A percentile compares a stretch with the other conserved stretches of the same genome.
These are phyloP conservation scores for Nannochloropsis gaditana DNA, from an alignment of 108 stramenopile genomes.

Conservation along the genomic window DNA sequence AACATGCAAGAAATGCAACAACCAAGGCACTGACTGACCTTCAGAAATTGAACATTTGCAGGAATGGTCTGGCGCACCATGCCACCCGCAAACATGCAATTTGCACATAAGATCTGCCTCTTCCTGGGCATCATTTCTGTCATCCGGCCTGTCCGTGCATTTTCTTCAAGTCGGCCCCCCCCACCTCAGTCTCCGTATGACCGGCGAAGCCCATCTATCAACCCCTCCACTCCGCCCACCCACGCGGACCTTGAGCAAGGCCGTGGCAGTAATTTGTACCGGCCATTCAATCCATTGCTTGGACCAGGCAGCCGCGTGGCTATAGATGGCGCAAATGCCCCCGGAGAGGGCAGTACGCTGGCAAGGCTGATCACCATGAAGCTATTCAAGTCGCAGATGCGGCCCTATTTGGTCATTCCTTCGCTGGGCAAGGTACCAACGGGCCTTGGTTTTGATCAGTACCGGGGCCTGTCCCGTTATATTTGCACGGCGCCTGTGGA, in stretches of 20 bases:
- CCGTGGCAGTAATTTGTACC: neutral
- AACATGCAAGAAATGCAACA: too few species aligned
- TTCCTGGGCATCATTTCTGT: neutral
- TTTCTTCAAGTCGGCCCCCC: neutral
- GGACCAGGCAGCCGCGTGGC: slow-evolving; percentile 7
- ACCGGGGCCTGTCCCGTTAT: neutral
- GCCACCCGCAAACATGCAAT: too few species aligned
- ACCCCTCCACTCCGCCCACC: neutral
- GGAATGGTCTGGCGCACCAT: too few species aligned
- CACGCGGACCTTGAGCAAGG: neutral
- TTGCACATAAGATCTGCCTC: too few species aligned
- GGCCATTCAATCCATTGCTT: neutral
- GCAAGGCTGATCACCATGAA: slow-evolving; percentile 6
- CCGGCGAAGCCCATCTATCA: neutral
- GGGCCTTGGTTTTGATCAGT: slow-evolving; percentile 3
- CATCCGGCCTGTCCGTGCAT: neutral
- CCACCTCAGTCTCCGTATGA: neutral
- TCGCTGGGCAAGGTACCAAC: neutral
- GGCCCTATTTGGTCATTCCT: slow-evolving; percentile 6
- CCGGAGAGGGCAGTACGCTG: neutral
- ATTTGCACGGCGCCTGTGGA: neutral
- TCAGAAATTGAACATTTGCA: too few species aligned
- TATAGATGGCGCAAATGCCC: neutral
- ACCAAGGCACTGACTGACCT: too few species aligned
- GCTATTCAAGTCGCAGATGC: slow-evolving; percentile 6